Percentiles rank a stretch among this genome's conserved stretches.
phyloP scores from a whole-genome alignment of 305 asterid species.

The Salvia sclarea region DNA sequence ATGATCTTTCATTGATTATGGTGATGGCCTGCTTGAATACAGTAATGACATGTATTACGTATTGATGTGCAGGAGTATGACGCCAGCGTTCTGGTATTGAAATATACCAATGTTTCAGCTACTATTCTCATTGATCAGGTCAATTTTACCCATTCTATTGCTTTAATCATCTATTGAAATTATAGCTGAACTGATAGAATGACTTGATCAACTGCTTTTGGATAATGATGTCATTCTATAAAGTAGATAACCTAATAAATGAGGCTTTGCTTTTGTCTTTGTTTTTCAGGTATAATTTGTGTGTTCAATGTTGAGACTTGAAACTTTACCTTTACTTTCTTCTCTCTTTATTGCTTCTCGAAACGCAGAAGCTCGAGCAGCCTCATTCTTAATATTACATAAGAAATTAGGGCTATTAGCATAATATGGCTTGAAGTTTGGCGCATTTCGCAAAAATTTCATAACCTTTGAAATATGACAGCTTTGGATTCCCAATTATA shows the following conservation, averaged over 20 bases:
- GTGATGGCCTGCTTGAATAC: background rate
- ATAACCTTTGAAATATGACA: background rate
- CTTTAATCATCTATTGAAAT: background rate
- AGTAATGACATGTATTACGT: background rate
- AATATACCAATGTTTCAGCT: conserved; percentile 58
- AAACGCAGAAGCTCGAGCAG: background rate
- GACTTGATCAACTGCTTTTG: background rate
- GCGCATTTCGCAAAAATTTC: background rate
- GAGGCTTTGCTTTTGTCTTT: background rate
- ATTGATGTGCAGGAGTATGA: conserved; percentile 75
- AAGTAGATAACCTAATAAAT: background rate
- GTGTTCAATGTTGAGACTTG: background rate
- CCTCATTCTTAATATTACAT: too few relatives aligned
- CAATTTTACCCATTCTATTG: background rate
- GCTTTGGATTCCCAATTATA: too few relatives aligned
- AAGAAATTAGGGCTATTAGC: too few relatives aligned
- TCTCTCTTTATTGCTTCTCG: background rate
- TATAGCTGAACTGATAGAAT: background rate
- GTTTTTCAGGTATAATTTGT: background rate
- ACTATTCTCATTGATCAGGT: conserved; percentile 98
- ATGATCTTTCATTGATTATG: conserved; percentile 31
- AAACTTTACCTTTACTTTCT: background rate
- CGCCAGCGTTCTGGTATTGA: conserved; percentile 76
- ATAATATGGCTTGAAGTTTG: background rate
- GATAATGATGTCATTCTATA: background rate